A percentile compares a stretch with the other conserved stretches of the same genome.
Evolutionary conservation across 345 rosid species (phyloP).

Genomic region (Acer campestre): DNA sequence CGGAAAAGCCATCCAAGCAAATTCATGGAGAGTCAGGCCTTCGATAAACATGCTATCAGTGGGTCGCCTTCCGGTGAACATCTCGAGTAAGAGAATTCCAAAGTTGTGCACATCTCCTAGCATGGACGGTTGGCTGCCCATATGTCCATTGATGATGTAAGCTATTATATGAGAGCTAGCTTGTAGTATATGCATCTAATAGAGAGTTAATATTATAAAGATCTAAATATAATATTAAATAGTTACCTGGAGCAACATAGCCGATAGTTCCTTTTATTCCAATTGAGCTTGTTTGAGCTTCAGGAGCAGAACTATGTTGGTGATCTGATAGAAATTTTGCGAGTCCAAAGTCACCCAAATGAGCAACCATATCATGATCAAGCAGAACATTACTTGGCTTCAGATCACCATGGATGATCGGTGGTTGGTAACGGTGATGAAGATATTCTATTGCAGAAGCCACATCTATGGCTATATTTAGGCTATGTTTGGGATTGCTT

Average conservation of each 20-base stretch:
- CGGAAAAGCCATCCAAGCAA: not conserved
- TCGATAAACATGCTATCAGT: not conserved
- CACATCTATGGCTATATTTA: slow-evolving; percentile 19
- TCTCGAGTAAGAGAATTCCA: not conserved
- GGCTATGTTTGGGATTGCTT: too few species aligned
- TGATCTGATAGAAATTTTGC: slow-evolving; percentile 13
- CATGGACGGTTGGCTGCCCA: not conserved
- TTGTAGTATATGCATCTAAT: too few species aligned
- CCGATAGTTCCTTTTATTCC: slow-evolving; percentile 26
- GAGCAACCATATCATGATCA: slow-evolving; percentile 19
- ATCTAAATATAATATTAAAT: not conserved
- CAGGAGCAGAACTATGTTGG: not conserved
- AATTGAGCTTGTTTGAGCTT: slow-evolving; percentile 13
- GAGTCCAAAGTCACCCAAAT: slow-evolving; percentile 27
- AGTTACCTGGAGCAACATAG: slow-evolving; percentile 23
- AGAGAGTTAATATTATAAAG: not conserved
- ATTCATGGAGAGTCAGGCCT: slow-evolving; percentile 17
- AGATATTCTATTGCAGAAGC: slow-evolving; percentile 29
- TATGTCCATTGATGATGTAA: not conserved
- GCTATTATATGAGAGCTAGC: not conserved
- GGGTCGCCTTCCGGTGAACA: not conserved
- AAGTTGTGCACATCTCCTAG: not conserved
- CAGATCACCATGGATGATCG: slow-evolving; percentile 24
- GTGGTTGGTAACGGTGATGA: slow-evolving; percentile 20
- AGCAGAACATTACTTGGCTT: slow-evolving; percentile 31